Evolutionary conservation across 1,139 yeast species (phyloP).

Genomic region (Yamadazyma dushanensis): DNA sequence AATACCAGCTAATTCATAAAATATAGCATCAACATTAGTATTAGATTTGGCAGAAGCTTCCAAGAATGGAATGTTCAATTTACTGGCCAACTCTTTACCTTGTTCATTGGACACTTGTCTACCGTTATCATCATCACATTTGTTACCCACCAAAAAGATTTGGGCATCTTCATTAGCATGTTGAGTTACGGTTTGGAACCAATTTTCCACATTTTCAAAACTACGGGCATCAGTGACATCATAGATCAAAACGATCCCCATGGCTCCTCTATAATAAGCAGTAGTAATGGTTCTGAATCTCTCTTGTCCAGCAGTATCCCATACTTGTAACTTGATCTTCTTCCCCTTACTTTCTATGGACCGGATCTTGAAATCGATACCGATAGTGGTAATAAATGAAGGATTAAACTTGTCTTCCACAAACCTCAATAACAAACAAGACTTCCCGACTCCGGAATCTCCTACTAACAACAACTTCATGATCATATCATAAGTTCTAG

Average conservation of each 20-base stretch:
- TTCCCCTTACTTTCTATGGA: conserved; percentile 93
- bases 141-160: conserved; percentile 90
- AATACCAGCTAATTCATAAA: conserved; percentile 85
- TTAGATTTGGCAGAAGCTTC: conserved; percentile 97
- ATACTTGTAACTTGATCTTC: conserved; percentile 89
- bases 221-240: conserved; percentile 96
- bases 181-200: conserved; percentile 94
- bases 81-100: conserved; percentile 87
- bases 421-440: conserved; percentile 89
- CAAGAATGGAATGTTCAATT: conserved; percentile 84
- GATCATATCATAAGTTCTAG: conserved; percentile 89
- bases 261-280: conserved; percentile 97
- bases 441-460: conserved; percentile 96
- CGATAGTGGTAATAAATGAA: conserved; percentile 93
- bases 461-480: conserved; percentile 94
- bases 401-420: conserved; percentile 98
- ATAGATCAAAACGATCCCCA: conserved; percentile 94
- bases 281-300: conserved; percentile 97
- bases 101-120: conserved; percentile 81
- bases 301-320: conserved; percentile 99
- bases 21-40: conserved; percentile 87
- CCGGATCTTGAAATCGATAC: conserved; percentile 96
- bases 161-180: conserved; percentile 97
- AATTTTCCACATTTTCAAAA: conserved; percentile 80
- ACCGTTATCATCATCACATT: conserved; percentile 81